Conservation (phyloP, 768 basidiomycete genomes). For the Omphalotus guepiniiformis region DNA sequence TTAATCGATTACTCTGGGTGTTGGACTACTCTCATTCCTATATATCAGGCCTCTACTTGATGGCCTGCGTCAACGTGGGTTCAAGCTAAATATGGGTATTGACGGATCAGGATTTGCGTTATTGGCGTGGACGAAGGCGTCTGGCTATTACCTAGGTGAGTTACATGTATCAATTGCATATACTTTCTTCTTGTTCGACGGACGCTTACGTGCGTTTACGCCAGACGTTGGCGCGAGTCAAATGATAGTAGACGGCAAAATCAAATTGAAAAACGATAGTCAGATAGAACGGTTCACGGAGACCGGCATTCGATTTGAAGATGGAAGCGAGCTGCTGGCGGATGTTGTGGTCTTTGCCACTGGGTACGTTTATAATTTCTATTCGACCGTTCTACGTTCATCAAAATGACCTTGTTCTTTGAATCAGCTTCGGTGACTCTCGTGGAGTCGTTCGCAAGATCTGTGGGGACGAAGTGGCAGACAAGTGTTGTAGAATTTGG, state of each 20-base stretch:
- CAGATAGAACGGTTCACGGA: slow-evolving; percentile 41
- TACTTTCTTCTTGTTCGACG: neutral
- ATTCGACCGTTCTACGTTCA: neutral
- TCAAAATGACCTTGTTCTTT: neutral
- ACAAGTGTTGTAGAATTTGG: slow-evolving; percentile 49
- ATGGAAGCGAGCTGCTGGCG: slow-evolving; percentile 42
- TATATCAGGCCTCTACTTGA: slow-evolving; percentile 42
- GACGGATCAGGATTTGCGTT: slow-evolving; percentile 39
- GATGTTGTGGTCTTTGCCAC: slow-evolving; percentile 61
- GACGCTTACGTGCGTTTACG: neutral
- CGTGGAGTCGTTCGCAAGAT: slow-evolving; percentile 34
- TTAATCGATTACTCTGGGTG: neutral
- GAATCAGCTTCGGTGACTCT: slow-evolving; percentile 41
- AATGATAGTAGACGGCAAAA: slow-evolving; percentile 61
- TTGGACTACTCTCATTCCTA: neutral
- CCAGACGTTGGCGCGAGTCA: slow-evolving; percentile 59
- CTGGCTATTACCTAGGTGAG: slow-evolving; percentile 56
- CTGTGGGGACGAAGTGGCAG: slow-evolving; percentile 43
- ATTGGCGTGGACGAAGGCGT: slow-evolving; percentile 31
- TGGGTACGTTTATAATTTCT: slow-evolving; percentile 32
- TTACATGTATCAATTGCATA: neutral
- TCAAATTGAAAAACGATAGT: slow-evolving; percentile 65
- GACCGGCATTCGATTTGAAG: slow-evolving; percentile 42
- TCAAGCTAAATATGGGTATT: slow-evolving; percentile 38
- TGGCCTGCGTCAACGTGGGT: slow-evolving; percentile 43